These are phyloP conservation scores for Creolimax fragrantissima DNA, from an alignment of 78 protist genomes.

Conservation along the genomic window DNA sequence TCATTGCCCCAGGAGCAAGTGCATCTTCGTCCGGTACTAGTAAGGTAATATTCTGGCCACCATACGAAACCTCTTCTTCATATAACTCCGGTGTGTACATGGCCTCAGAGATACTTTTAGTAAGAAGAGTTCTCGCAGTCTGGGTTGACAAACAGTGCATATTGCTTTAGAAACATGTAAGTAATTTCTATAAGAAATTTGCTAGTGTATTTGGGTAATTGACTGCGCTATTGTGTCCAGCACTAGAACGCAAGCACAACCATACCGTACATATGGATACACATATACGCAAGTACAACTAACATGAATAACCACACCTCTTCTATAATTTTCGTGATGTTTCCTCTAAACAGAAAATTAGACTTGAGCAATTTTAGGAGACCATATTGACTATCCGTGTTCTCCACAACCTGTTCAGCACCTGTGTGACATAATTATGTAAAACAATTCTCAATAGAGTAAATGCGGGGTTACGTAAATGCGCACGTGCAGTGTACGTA, in stretches of 20 bases:
- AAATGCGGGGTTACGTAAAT: neutral
- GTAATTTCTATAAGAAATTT: neutral
- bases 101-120: neutral
- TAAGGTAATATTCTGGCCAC: neutral
- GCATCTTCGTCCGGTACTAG: neutral
- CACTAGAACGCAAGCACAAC: neutral
- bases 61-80: neutral
- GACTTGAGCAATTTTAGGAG: neutral
- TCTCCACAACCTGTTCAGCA: neutral
- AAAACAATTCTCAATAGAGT: neutral
- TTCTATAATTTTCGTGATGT: neutral
- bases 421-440: neutral
- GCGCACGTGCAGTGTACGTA: neutral
- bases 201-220: neutral
- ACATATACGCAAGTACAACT: neutral
- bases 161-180: neutral
- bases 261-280: neutral
- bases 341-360: neutral
- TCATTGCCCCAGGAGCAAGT: neutral
- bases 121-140: neutral
- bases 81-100: neutral
- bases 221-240: too few relatives aligned
- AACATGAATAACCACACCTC: neutral
- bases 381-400: neutral
- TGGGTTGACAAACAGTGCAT: neutral